Conservation (phyloP, 768 basidiomycete genomes). For the Amanita phalloides region DNA sequence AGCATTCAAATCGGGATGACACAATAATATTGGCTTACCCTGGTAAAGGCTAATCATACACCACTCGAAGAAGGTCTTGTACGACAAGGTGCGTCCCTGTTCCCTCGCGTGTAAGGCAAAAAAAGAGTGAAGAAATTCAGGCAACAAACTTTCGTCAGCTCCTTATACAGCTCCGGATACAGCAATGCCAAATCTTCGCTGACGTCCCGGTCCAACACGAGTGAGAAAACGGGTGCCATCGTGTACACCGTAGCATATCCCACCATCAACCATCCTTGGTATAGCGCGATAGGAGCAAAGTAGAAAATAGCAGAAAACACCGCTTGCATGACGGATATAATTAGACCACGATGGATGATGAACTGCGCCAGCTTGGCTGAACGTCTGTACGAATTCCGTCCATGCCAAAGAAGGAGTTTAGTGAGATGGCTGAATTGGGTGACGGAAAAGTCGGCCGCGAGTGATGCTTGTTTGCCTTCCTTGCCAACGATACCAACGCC, state of each 20-base stretch:
- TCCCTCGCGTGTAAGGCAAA: background rate
- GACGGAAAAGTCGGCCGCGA: constrained; percentile 98
- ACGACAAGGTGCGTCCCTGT: constrained; percentile 87
- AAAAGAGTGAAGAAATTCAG: background rate
- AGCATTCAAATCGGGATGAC: background rate
- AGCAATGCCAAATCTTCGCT: constrained; percentile 90
- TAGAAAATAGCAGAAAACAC: constrained; percentile 91
- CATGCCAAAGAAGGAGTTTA: constrained; percentile 96
- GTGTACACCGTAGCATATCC: constrained; percentile 96
- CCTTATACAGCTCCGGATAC: constrained; percentile 97
- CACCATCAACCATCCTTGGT: constrained; percentile 97
- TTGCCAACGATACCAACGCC: constrained; percentile 98
- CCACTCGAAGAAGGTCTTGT: constrained; percentile 99
- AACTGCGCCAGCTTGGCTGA: constrained; percentile 97
- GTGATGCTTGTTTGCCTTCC: constrained; percentile 96
- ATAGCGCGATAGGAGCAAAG: constrained; percentile 92
- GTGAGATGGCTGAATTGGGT: constrained; percentile 95
- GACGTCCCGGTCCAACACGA: constrained; percentile 92
- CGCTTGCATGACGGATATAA: constrained; percentile 97
- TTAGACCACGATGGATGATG: constrained; percentile 94
- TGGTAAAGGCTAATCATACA: constrained; percentile 96
- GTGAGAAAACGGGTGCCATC: constrained; percentile 97
- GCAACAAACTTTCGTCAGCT: constrained; percentile 77
- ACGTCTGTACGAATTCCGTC: constrained; percentile 96
- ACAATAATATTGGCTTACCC: constrained; percentile 34